Evolutionary conservation across 2,329 filamentous ascomycete species (phyloP), one percentile per base, ranked within the genome.

Genomic region (Leptographium radiaticola): DNA sequence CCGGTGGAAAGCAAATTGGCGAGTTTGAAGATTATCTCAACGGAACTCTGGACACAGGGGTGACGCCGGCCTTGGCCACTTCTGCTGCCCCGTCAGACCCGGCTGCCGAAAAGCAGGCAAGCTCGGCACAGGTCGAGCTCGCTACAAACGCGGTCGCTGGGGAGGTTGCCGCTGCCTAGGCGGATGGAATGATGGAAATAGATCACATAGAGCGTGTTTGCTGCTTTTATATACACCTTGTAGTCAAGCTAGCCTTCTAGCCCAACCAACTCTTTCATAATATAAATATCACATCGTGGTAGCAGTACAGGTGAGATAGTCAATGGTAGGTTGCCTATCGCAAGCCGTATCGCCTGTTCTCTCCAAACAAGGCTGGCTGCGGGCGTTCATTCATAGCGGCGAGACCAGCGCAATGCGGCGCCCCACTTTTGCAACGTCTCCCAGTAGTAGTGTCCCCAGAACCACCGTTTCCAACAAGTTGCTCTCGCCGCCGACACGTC

Each of bases 21-120:
- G 90, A 96, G 71, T 84, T 80, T 52, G 93, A 98, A 71, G 79
- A 83, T 56, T 95, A 91, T 63, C 75, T 98, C n/a, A 81, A 82
- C 58, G 91, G 91, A 6, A 69, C 67, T 33, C 66, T 65, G 0
- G 66, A 68, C n/a, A 48, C 51, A 4, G 61, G 62, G 25, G 56
- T 60, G 10, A 54, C 55, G 30, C n/a, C 31, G 6, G 34, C 38
- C 39, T 57, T 54, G 33, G 60, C 61, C 1, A 55, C 61, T n/a
- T 13, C 43, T 18, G 25, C 20, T 25, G 43, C 43, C 4, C 15
- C 18, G 20, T 13, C 43, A 3, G 39, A 42, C 12, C 39, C 39
- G 39, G 39, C 20, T 11, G 49, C 18, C 20, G 16, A 33, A 13
- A 43, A 52, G 7, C 12, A 46, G 43, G 18, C 11, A 46, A n/a